phyloP scores from a whole-genome alignment of 805 yeast species.

The Ogataea sp. region DNA sequence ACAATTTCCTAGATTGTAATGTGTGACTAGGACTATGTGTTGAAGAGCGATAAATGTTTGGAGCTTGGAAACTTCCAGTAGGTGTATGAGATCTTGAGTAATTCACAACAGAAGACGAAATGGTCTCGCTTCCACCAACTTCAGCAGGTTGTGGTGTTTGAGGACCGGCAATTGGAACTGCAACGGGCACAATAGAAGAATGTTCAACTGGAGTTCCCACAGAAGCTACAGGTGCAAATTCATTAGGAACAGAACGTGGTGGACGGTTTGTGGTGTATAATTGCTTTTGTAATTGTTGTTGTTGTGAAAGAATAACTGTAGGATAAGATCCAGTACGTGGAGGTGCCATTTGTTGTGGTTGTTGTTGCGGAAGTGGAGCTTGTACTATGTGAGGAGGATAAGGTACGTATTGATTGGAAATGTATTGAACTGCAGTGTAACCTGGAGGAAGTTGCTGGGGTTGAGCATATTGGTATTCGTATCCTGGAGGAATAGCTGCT shows the following conservation, averaged over 20 bases:
- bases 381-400: too few relatives aligned
- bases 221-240: slow-evolving; percentile 1
- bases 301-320: slow-evolving; percentile 2
- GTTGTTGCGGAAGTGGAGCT: too few relatives aligned
- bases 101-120: background rate
- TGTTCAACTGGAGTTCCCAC: background rate
- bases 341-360: slow-evolving; percentile 1
- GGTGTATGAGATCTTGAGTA: background rate
- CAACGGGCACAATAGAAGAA: slow-evolving; percentile 1
- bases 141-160: background rate
- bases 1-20: too few relatives aligned
- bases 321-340: slow-evolving; percentile 2
- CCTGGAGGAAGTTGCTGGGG: slow-evolving; percentile 1
- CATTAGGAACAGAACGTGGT: slow-evolving; percentile 15
- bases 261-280: slow-evolving; percentile 4
- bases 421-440: background rate
- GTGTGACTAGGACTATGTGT: background rate
- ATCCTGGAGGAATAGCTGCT: background rate
- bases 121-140: too few relatives aligned
- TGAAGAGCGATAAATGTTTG: background rate
- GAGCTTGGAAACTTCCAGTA: background rate
- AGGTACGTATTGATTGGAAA: too few relatives aligned
- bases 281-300: slow-evolving; percentile 3
- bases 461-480: slow-evolving; percentile 1
- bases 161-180: background rate